Evolutionary conservation across 495 filamentous ascomycete species (phyloP).

Genomic region (Friedmanniomyces simplex): DNA sequence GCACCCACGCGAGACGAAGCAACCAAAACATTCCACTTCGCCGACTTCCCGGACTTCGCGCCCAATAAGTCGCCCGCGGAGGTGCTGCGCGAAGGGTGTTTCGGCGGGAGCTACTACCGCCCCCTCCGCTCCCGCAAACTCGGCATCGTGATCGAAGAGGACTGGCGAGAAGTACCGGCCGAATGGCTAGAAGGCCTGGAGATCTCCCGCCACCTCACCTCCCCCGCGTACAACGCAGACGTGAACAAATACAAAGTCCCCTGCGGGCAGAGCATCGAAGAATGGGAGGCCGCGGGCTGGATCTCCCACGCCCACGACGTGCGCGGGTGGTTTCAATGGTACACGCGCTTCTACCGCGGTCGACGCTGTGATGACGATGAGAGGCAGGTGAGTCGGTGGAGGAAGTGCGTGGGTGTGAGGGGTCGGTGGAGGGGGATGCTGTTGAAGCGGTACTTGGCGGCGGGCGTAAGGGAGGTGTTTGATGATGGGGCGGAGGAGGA

Average conservation of each 20-base stretch:
- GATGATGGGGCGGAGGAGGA: slow-evolving; percentile 38
- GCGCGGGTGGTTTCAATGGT: slow-evolving; percentile 45
- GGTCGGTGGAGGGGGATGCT: slow-evolving; percentile 37
- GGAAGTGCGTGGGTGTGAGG: slow-evolving; percentile 38
- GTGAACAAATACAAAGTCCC: slow-evolving; percentile 40
- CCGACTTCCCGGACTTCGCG: slow-evolving; percentile 32
- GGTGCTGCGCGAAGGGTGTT: slow-evolving; percentile 38
- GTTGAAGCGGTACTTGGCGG: slow-evolving; percentile 36
- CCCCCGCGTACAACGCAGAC: slow-evolving; percentile 32
- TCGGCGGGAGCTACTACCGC: slow-evolving; percentile 41
- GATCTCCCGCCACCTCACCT: slow-evolving; percentile 28
- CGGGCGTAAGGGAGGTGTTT: slow-evolving; percentile 36
- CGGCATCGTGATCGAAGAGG: slow-evolving; percentile 31
- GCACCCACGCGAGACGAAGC: slow-evolving; percentile 32
- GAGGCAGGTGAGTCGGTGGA: slow-evolving; percentile 39
- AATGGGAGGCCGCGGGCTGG: slow-evolving; percentile 42
- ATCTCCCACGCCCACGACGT: slow-evolving; percentile 38
- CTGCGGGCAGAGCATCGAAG: slow-evolving; percentile 41
- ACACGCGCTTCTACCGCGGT: slow-evolving; percentile 39
- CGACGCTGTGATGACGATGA: slow-evolving; percentile 41
- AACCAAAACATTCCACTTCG: slow-evolving; percentile 33
- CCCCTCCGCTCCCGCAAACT: slow-evolving; percentile 33
- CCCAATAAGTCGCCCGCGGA: slow-evolving; percentile 42
- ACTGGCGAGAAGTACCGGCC: slow-evolving; percentile 35
- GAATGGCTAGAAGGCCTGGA: slow-evolving; percentile 34